A percentile compares a stretch with the other conserved stretches of the same genome.
Evolutionary conservation across 2,329 filamentous ascomycete species (phyloP).

Genomic region (Colletotrichum cereale): DNA sequence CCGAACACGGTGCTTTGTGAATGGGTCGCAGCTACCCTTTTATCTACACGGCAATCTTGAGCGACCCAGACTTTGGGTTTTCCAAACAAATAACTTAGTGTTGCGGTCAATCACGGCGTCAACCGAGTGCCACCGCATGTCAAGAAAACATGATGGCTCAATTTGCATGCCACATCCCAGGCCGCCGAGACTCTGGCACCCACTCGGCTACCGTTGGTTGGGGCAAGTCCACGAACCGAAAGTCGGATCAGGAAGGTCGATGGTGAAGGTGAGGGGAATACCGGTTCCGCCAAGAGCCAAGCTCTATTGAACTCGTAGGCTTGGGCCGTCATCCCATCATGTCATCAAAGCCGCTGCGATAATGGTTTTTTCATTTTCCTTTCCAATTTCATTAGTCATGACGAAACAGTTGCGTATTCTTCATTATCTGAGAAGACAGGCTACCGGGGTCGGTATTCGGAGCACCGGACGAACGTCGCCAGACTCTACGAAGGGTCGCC

Average conservation of each 20-base stretch:
- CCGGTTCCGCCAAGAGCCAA: slow-evolving; percentile 38
- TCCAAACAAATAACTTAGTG: not conserved
- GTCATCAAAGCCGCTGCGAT: not conserved
- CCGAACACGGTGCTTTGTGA: too few relatives aligned
- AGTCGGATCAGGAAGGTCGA: slow-evolving; percentile 39
- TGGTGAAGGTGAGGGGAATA: slow-evolving; percentile 29
- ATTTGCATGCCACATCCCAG: slow-evolving; percentile 33
- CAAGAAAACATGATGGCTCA: slow-evolving; percentile 1
- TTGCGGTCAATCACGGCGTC: not conserved
- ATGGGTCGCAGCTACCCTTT: not conserved
- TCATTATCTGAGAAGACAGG: not conserved
- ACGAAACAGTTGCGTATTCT: not conserved
- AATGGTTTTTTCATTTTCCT: not conserved
- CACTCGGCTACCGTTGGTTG: slow-evolving; percentile 28
- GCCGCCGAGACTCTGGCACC: slow-evolving; percentile 23
- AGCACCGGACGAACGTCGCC: not conserved
- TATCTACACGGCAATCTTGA: not conserved
- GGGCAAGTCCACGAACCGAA: slow-evolving; percentile 12
- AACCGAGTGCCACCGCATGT: slow-evolving; percentile 3
- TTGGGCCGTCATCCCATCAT: slow-evolving; percentile 15
- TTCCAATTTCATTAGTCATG: not conserved
- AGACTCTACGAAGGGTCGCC: not conserved
- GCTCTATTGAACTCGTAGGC: slow-evolving; percentile 13
- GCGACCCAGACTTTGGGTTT: too few relatives aligned
- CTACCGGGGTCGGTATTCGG: not conserved